A percentile compares a stretch with the other conserved stretches of the same genome.
phyloP scores from a whole-genome alignment of 305 asterid genomes.

The Plantago lanceolata region DNA sequence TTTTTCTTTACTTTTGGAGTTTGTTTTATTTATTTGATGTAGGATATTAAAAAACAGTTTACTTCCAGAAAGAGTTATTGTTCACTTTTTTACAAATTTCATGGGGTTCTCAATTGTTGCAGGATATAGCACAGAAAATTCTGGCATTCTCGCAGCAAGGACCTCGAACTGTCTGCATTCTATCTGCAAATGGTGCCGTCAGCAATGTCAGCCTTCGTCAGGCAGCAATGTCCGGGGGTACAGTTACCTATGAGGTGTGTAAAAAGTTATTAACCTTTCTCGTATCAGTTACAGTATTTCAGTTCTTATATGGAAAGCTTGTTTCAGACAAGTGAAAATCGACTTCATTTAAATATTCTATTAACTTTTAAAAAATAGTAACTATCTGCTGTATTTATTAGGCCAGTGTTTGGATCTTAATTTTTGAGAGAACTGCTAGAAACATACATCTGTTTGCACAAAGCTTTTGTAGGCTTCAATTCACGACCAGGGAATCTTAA shows the following conservation, averaged over 20 bases:
- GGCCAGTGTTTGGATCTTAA: too few relatives aligned
- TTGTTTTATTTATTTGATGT: not conserved
- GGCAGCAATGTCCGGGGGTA: constrained; percentile 47
- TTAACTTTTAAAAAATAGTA: too few relatives aligned
- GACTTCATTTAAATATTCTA: too few relatives aligned
- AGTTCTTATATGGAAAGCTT: not conserved
- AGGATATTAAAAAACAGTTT: not conserved
- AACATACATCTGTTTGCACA: not conserved
- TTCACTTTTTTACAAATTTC: not conserved
- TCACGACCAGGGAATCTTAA: too few relatives aligned
- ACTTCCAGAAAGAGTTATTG: not conserved
- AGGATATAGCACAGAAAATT: constrained; percentile 57
- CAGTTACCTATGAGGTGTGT: constrained; percentile 56
- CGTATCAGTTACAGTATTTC: not conserved
- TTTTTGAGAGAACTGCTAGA: not conserved
- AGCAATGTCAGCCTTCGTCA: constrained; percentile 59
- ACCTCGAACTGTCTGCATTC: constrained; percentile 60
- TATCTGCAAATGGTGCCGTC: constrained; percentile 61
- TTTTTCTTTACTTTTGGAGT: not conserved
- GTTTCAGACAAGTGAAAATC: not conserved
- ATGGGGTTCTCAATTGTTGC: constrained; percentile 18
- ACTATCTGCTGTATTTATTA: too few relatives aligned
- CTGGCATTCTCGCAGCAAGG: constrained; percentile 62
- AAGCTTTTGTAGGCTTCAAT: not conserved
- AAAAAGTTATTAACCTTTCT: not conserved